These are phyloP conservation scores for Mycena albidolilacea DNA, from an alignment of 768 basidiomycete genomes.

Conservation along the genomic window DNA sequence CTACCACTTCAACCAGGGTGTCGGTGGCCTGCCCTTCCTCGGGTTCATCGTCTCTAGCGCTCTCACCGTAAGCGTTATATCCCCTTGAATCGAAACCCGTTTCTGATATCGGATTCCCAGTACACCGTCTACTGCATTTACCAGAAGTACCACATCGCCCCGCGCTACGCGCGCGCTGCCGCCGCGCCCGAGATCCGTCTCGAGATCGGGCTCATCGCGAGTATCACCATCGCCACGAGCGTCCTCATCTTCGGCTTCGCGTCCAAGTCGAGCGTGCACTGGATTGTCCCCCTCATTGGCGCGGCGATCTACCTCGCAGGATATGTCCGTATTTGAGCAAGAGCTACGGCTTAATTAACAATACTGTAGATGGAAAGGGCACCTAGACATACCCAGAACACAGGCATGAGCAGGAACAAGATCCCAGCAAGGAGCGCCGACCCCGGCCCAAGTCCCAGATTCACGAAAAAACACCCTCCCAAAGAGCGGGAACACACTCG, in stretches of 20 bases:
- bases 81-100: neutral
- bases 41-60: slow-evolving; percentile 38
- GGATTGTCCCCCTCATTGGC: slow-evolving; percentile 32
- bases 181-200: slow-evolving; percentile 49
- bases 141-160: slow-evolving; percentile 38
- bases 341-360: neutral
- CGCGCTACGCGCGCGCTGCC: slow-evolving; percentile 32
- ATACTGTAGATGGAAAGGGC: neutral
- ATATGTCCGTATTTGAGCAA: slow-evolving; percentile 38
- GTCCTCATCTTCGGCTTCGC: slow-evolving; percentile 29
- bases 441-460: slow-evolving; percentile 45
- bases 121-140: slow-evolving; percentile 42
- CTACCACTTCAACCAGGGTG: slow-evolving; percentile 47
- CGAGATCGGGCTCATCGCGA: slow-evolving; percentile 46
- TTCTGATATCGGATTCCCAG: slow-evolving; percentile 16
- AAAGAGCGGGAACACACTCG: slow-evolving; percentile 44
- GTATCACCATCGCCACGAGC: slow-evolving; percentile 25
- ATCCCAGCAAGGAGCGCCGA: slow-evolving; percentile 46
- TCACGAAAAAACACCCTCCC: slow-evolving; percentile 42
- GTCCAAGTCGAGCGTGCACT: slow-evolving; percentile 11
- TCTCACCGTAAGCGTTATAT: slow-evolving; percentile 23
- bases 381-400: slow-evolving; percentile 38
- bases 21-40: slow-evolving; percentile 26
- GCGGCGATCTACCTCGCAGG: slow-evolving; percentile 43
- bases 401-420: slow-evolving; percentile 43